A percentile compares a stretch with the other conserved stretches of the same genome.
Evolutionary conservation across 805 yeast species (phyloP).

Genomic region (Ogataea polymorpha): DNA sequence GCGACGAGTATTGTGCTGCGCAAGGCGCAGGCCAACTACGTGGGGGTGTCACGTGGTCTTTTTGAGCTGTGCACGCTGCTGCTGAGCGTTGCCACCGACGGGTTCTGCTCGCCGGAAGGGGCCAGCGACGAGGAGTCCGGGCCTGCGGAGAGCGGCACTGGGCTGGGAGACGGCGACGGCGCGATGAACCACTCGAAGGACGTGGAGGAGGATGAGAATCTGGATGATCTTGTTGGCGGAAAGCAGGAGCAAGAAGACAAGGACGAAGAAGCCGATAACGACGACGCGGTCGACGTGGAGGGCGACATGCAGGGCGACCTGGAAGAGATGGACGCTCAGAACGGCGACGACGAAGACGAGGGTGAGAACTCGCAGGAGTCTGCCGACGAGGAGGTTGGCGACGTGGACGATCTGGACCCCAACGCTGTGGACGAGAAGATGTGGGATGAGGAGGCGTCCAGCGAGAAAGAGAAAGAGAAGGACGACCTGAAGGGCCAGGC

Average conservation of each 20-base stretch:
- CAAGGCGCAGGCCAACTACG: conserved; percentile 47
- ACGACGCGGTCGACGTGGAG: conserved; percentile 89
- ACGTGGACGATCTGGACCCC: conserved; percentile 86
- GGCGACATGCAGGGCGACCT: conserved; percentile 96
- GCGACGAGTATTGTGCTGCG: conserved; percentile 43
- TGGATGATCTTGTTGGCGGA: conserved; percentile 71
- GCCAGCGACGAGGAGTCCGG: conserved; percentile 59
- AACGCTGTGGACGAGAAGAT: conserved; percentile 94
- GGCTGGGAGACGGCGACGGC: conserved; percentile 83
- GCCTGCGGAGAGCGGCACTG: conserved; percentile 81
- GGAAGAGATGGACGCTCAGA: conserved; percentile 73
- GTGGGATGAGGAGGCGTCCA: conserved; percentile 93
- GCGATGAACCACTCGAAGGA: conserved; percentile 78
- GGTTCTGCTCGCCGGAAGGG: conserved; percentile 91
- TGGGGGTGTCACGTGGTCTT: conserved; percentile 57
- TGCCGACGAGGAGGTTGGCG: conserved; percentile 85
- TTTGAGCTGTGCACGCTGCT: conserved; percentile 56
- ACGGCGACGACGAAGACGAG: conserved; percentile 49
- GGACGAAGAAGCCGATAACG: conserved; percentile 64
- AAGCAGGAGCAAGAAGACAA: conserved; percentile 52
- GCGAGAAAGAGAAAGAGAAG: conserved; percentile 76
- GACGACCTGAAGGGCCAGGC: conserved; percentile 62
- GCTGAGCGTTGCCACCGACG: conserved; percentile 63
- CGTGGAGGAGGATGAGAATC: conserved; percentile 87
- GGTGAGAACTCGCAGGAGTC: conserved; percentile 49